Base-by-base conservation (phyloP, 176 grass and related monocot genomes). In the Cenchrus fungigraminus region DNA sequence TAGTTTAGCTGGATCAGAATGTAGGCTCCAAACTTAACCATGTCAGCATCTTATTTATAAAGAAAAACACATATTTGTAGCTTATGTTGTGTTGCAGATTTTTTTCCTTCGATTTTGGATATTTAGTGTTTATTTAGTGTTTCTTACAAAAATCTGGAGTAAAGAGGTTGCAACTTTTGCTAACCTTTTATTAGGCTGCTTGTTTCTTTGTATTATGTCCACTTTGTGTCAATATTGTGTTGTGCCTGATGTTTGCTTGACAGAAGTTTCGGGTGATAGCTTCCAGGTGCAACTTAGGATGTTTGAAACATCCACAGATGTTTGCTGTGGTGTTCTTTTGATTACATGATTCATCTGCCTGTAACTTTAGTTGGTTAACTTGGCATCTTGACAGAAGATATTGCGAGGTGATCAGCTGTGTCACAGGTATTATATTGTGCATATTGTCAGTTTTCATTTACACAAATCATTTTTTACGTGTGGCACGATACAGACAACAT, bases 1-100 rank as follows among this genome's bases (percentile, higher is more conserved):
- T 77, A 62, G 22, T 68, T 19, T 82, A 50, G 19, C 46, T 72
- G 22, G 47, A 52, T 70, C 29, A 61, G 43, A 40, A 54, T 80
- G 6, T 64, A 31, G 12, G 61, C 51, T 45, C 20, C 10, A 15
- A 20, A 9, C 43, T 25, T 62, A 15, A 55, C n/a, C 22, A 16
- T n/a, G 13, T 65, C n/a, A 20, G 20, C 7, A 47, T 42, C 22
- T 25, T 43, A 25, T 22, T 29, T 65, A 10, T 34, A 22, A 46
- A 71, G 12, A 67, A 17, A 76, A 19, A 43, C 9, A 65, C 13
- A n/a, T 31, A 6, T 32, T 59, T 69, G 10, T 66, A 22, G 17
- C 16, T 32, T 80, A 44, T 73, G 29, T 28, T 8, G 14, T 0
- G 9, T 19, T 64, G 20, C 13, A 13, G 20, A 46, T 80, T 71